Evolutionary conservation across 139 green algal genomes (phyloP), one percentile per base, ranked within the genome.

Genomic region (Chlamydomonas asymmetrica): DNA sequence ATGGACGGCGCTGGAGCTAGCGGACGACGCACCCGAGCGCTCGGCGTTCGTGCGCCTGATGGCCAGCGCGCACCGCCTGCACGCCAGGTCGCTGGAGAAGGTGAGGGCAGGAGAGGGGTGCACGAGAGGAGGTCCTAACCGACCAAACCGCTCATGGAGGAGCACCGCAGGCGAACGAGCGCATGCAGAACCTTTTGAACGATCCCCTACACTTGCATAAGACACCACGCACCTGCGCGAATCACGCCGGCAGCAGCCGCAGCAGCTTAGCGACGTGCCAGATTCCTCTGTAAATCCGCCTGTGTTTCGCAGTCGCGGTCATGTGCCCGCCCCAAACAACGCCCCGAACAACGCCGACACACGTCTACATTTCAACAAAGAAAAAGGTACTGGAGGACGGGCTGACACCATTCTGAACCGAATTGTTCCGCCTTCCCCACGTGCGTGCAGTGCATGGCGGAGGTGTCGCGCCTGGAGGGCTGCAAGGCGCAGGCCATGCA

Each of bases 401-500:
- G 52, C 1, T 61, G 22, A 10, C 13, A 6, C 10, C 8, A 29
- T 29, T 10, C 5, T 34, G 20, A 29, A 60, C 22, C 29, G 50
- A 34, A 25, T 9, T 8, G 34, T 35, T 2, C 8, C 27, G 27
- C 6, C 2, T n/a, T 62, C 2, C 9, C 57, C 57, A 18, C 20
- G 25, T 37, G 62, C 38, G 23, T 25, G 39, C 39, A 76, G 71
- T 69, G 59, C 59, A 63, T 79, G 59, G 76, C 67, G n/a, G 87
- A 91, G 71, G 82, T 91, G 31, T 75, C 67, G 10, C 76, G 87
- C 27, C 64, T 89, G 61, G 87, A 91, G 76, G 78, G 78, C 38
- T 79, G 74, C 60, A 78, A 80, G 45, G 63, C 67, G 27, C 71
- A 86, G 76, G 76, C 80, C 31, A 87, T 89, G 84, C 68, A 76